Evolutionary conservation across 805 yeast species (phyloP).

Genomic region (Kluyveromyces dobzhanskii): DNA sequence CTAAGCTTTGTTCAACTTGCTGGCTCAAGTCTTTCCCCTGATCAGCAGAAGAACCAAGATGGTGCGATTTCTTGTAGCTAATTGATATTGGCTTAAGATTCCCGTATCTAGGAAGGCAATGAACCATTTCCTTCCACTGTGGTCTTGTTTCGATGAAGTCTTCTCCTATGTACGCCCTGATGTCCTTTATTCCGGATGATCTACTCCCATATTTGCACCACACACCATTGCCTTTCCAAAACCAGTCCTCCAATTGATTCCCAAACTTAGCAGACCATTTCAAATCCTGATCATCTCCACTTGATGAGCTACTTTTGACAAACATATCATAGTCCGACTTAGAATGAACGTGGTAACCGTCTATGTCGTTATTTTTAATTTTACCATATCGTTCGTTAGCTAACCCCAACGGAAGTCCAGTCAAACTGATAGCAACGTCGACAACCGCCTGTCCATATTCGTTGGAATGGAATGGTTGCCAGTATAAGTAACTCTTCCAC

Average conservation of each 20-base stretch:
- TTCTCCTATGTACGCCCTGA: constrained; percentile 46
- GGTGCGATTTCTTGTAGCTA: background rate
- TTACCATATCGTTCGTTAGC: constrained; percentile 1
- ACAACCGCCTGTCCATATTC: background rate
- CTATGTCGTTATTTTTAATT: constrained; percentile 26
- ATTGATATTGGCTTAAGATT: constrained; percentile 3
- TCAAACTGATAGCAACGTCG: constrained; percentile 1
- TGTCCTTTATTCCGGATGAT: constrained; percentile 33
- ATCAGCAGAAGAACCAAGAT: background rate
- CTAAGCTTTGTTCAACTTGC: constrained; percentile 4
- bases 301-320: background rate
- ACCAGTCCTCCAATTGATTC: constrained; percentile 33
- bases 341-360: constrained; percentile 21
- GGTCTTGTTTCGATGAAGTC: constrained; percentile 54
- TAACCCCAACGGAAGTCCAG: constrained; percentile 1
- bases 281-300: background rate
- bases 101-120: constrained; percentile 7
- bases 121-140: constrained; percentile 38
- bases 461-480: background rate
- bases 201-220: constrained; percentile 43
- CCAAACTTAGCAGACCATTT: background rate
- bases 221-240: constrained; percentile 38
- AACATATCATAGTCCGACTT: constrained; percentile 2
- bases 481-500: constrained; percentile 1
- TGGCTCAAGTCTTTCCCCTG: background rate